These are phyloP conservation scores for Septoria linicola DNA, from an alignment of 2,329 filamentous ascomycete genomes.

Conservation along the genomic window DNA sequence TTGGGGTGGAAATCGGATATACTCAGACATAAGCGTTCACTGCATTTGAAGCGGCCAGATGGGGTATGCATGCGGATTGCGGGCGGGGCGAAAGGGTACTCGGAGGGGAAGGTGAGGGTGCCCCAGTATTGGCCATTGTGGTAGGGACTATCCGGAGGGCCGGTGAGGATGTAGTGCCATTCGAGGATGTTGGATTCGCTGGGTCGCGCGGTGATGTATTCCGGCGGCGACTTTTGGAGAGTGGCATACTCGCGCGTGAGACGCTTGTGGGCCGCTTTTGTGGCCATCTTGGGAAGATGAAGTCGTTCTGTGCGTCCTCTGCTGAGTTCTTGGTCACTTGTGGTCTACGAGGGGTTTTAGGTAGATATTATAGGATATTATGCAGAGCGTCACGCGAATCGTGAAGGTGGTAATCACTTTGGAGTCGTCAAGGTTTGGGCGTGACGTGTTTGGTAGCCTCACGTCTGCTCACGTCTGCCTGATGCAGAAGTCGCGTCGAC, in stretches of 20 bases:
- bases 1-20: constrained; percentile 98
- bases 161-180: constrained; percentile 70
- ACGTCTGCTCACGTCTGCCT: no score
- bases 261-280: constrained; percentile 42
- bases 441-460: no score
- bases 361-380: no score
- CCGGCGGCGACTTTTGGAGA: constrained; percentile 38
- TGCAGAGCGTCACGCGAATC: no score
- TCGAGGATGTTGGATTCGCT: constrained; percentile 39
- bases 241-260: constrained; percentile 40
- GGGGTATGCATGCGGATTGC: constrained; percentile 99
- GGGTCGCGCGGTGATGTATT: constrained; percentile 38
- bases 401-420: no score
- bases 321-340: no score
- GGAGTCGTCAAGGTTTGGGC: no score
- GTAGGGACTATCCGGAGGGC: constrained; percentile 91
- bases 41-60: constrained; percentile 90
- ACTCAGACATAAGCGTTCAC: constrained; percentile 85
- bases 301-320: background rate
- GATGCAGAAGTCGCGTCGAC: no score
- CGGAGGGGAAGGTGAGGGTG: constrained; percentile 87
- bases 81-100: constrained; percentile 95
- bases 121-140: constrained; percentile 97
- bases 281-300: constrained; percentile 40
- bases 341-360: no score